Percentiles rank a stretch among this genome's conserved stretches.
These are phyloP conservation scores for Panicum virgatum DNA, from an alignment of 202 grass and related monocot genomes.

Conservation along the genomic window DNA sequence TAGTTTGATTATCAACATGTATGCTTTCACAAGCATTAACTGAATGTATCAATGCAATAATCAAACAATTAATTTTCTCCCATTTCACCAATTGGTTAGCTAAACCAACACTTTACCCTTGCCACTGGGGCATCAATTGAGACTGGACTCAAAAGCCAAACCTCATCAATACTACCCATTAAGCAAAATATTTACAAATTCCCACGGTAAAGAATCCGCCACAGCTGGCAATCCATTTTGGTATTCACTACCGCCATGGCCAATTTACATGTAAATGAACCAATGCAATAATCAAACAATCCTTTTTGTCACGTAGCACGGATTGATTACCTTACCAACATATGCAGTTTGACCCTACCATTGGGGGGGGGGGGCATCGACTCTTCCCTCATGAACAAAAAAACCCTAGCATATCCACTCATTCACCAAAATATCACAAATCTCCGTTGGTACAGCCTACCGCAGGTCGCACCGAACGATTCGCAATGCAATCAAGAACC, in stretches of 20 bases:
- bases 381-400: constrained; percentile 7
- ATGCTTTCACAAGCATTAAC: background rate
- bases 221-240: background rate
- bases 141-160: constrained; percentile 14
- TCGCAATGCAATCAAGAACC: background rate
- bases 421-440: background rate
- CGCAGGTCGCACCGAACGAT: background rate
- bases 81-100: background rate
- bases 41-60: background rate
- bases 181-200: background rate
- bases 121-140: background rate
- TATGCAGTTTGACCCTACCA: background rate
- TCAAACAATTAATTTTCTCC: background rate
- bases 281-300: background rate
- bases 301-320: background rate
- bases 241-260: background rate
- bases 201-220: background rate
- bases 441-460: background rate
- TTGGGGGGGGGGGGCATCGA: constrained; percentile 11
- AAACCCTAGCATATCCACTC: constrained; percentile 17
- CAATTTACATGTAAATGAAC: background rate
- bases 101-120: constrained; percentile 12
- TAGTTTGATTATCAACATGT: background rate
- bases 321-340: constrained; percentile 1
- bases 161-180: background rate